Conservation (phyloP, 257 asterid genomes). For the Solanum neorickii region DNA sequence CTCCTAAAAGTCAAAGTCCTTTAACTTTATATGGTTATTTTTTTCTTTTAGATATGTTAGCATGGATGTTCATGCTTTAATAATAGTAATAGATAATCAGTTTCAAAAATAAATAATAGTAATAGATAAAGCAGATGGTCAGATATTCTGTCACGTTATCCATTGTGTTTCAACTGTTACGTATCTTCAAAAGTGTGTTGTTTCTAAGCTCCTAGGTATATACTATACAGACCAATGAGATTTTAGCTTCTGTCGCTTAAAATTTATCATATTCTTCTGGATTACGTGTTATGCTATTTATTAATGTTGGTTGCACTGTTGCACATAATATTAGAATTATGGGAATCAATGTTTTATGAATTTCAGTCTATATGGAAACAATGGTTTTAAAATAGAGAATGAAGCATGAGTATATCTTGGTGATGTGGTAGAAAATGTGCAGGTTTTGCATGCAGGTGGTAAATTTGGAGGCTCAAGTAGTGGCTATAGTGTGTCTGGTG, state of each 20-base stretch:
- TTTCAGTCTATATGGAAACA: background rate
- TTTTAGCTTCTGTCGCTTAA: background rate
- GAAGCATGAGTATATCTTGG: background rate
- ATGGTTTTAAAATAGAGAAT: background rate
- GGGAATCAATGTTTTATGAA: background rate
- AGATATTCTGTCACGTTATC: background rate
- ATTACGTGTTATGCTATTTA: background rate
- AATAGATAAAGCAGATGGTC: background rate
- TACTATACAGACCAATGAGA: background rate
- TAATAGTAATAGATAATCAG: background rate
- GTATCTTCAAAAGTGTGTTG: background rate
- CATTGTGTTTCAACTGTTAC: background rate
- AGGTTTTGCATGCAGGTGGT: constrained; percentile 99
- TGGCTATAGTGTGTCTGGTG: constrained; percentile 97
- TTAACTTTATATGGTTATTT: background rate
- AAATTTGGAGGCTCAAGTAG: constrained; percentile 97
- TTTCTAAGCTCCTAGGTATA: background rate
- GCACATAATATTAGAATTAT: background rate
- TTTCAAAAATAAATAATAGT: background rate
- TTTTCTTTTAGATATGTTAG: background rate
- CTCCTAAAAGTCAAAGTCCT: background rate
- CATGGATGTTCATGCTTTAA: background rate
- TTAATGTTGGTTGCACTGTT: background rate
- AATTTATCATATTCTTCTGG: background rate
- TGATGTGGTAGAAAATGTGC: constrained; percentile 15